A percentile compares a stretch with the other conserved stretches of the same genome.
These are phyloP conservation scores for Acrodontium crateriforme DNA, from an alignment of 2,329 filamentous ascomycete species.

Conservation along the genomic window DNA sequence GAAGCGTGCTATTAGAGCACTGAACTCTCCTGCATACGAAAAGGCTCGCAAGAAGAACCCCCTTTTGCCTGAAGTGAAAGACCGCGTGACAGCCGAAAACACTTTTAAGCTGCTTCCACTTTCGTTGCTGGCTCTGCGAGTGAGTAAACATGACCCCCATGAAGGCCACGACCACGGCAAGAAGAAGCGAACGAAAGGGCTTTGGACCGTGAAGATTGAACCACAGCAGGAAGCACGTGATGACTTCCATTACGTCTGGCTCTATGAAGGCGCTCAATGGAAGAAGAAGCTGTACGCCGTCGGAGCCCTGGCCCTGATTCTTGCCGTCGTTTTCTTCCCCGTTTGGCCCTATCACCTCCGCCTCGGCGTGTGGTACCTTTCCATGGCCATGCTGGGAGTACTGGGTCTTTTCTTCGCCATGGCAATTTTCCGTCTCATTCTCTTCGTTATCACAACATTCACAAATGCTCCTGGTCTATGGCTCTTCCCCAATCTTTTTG, in stretches of 20 bases:
- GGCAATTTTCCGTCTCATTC: constrained; percentile 89
- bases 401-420: constrained; percentile 92
- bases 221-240: constrained; percentile 83
- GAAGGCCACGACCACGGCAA: constrained; percentile 59
- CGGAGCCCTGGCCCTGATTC: constrained; percentile 69
- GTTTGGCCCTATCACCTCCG: constrained; percentile 87
- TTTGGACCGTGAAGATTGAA: constrained; percentile 92
- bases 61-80: constrained; percentile 72
- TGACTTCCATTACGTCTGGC: constrained; percentile 90
- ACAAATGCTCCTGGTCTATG: constrained; percentile 75
- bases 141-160: constrained; percentile 67
- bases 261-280: constrained; percentile 87
- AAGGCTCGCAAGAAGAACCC: constrained; percentile 85
- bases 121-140: constrained; percentile 83
- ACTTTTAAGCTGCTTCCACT: constrained; percentile 89
- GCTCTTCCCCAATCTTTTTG: constrained; percentile 95
- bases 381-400: constrained; percentile 80
- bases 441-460: constrained; percentile 90
- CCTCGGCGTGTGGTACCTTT: constrained; percentile 92
- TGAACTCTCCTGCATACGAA: constrained; percentile 77
- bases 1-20: constrained; percentile 83
- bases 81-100: constrained; percentile 81
- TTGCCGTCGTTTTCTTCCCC: constrained; percentile 85
- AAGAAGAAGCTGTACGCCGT: constrained; percentile 86
- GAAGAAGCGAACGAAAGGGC: constrained; percentile 82